Evolutionary conservation across 108 stramenopile genomes (phyloP), one percentile per base, ranked within the genome.

Genomic region (Cyclotella distinguenda): DNA sequence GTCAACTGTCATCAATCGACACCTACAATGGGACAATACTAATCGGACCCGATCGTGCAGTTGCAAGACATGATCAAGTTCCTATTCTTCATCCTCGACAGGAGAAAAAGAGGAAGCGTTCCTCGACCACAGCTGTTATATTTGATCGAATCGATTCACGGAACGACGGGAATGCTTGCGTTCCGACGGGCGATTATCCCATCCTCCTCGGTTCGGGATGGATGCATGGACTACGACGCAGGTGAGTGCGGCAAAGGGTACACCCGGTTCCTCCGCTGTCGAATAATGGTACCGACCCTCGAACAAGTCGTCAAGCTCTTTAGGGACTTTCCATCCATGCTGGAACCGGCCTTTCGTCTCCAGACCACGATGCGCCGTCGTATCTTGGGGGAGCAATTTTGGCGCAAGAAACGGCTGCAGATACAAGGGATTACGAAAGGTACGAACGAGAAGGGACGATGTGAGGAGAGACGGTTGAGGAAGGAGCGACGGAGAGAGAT

Each of bases 41-140:
- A n/a, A n/a, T n/a, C n/a, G n/a, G n/a, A n/a, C 40, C 43, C n/a
- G 11, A 6, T 31, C 6, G 36, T 13, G 13, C 31, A 69, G 50
- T 38, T 49, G 15, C 60, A 70, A 5, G 70, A 70, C 11, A 70
- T 70, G 70, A 40, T 70, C 36, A 52, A 26, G 26, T 70, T 70
- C 22, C 39, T 70, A 12, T 70, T 70, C 53, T 70, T 70, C 46
- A 54, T 60, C 19, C 51, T 70, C 4, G 68, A 59, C 31, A 49
- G 50, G 46, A 1, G 40, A 1, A 55, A 55, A 19, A 6, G 28
- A 18, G 53, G 57, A 11, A 21, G 23, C 1, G 32, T 60, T 26
- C 31, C 0, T 60, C 59, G 46, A 49, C 4, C 26, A n/a, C 46
- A 49, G 58, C 32, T 69, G 15, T 46, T 69, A 15, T 51, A 25